Evolutionary conservation across 2,329 filamentous ascomycete genomes (phyloP), one percentile per base, ranked within the genome.

Genomic region (Claviceps purpurea): DNA sequence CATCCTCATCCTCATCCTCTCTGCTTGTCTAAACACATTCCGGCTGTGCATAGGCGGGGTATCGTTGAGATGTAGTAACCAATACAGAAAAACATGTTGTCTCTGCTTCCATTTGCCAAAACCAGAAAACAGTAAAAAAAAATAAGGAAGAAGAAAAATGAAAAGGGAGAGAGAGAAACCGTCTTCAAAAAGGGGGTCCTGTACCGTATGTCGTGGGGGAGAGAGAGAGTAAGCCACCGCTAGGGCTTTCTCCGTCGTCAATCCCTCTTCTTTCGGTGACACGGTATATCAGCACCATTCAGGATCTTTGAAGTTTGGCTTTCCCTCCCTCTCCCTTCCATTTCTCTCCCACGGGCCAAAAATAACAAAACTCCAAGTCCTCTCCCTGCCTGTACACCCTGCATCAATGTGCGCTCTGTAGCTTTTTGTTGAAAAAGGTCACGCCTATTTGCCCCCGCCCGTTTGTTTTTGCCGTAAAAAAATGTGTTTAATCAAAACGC

Each of bases 391-490:
- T 42, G 47, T 14, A 46, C 47, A 42, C 47, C 52, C n/a, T 1
- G 10, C n/a, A 18, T 49, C 41, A 16, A 22, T 51, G 44, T 40
- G 39, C 50, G 30, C 30, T 34, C 44, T 52, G 65, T 62, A 64
- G 58, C 65, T 68, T 68, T 68, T 68, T 68, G 66, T 68, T 68
- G 66, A 68, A 68, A 68, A 68, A 67, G 30, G 65, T 65, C 63
- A 67, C 64, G 52, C 51, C 52, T 48, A 47, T 51, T 50, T 52
- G 30, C 38, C 47, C 53, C 52, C 55, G 56, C 55, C 54, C 56
- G 54, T 56, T 57, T 34, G 10, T 34, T 34, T 34, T 52, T 50
- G 55, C 49, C 49, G 49, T 51, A 46, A 52, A 50, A 46, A 53
- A 20, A 43, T 37, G 26, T 38, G 43, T 30, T 39, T 47, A n/a